Base-by-base conservation (phyloP, 2,329 filamentous ascomycete species). In the Hortaea sp. region DNA sequence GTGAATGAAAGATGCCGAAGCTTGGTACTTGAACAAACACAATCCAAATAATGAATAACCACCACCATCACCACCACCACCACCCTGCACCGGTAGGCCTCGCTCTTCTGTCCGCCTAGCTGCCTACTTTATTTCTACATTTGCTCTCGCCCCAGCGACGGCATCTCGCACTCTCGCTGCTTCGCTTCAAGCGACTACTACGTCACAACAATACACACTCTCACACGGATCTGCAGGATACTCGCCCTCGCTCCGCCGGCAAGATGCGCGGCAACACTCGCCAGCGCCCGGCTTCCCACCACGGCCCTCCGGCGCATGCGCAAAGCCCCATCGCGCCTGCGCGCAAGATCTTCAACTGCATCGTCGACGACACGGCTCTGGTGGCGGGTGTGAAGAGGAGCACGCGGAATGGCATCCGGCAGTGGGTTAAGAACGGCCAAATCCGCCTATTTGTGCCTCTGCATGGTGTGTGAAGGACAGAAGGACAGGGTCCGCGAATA, bases 331-430 rank as follows among this genome's bases (percentile, higher is more conserved):
- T 34, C 27, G 53, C 47, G 45, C 57, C 61, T 28, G 49, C 53
- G 9, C 66, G 70, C 53, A 74, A 73, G 63, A 57, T 73, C 47
- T 74, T 75, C 67, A 74, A 74, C 63, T 74, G 71, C 59, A 74
- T 74, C 52, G 69, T 73, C 53, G 72, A 75, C 56, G 72, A 74
- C 53, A 71, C 68, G 13, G 71, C 72, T 30, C 57, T 75, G 52
- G 65, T 74, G 46, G 70, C 70, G 37, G 71, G 72, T 48, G 69
- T 72, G 42, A 73, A 73, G 64, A 70, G 67, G 57, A 71, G 68
- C 59, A 74, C 71, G 46, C 64, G 71, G 52, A 72, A 75, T 55
- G 71, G 71, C 44, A 71, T 75, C 51, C 64, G 69, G 58, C 72
- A 73, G 59, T 74, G 71, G 71, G 65, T 73, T 35, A 64, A 66